Base-by-base conservation (phyloP, 805 yeast genomes). In the Candida koratica region DNA sequence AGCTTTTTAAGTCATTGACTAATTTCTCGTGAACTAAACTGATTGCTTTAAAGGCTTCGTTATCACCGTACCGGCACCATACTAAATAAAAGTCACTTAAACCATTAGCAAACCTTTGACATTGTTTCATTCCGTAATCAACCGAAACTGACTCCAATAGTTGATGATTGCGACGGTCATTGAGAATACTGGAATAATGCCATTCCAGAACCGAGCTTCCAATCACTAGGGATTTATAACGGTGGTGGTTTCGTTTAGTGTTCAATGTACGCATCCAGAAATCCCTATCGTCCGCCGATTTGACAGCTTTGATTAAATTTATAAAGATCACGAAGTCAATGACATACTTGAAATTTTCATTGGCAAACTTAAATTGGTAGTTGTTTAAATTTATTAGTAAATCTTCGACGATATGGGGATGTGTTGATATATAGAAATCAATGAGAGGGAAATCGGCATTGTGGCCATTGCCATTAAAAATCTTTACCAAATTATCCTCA, bases 161-260 rank as follows among this genome's bases (percentile, higher is more conserved):
- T 22, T 42, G 55, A 24, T 51, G 53, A 22, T 46, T 47, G 10
- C 43, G 45, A 14, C 23, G 22, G 1, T 37, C 42, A 22, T 28
- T 25, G 32, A 60, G 54, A 17, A 56, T 55, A 36, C 55, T 55
- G 5, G 59, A 52, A 33, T 49, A 60, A 37, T 60, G 62, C 17
- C 29, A 38, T 25, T 56, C 61, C 39, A 56, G 46, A 5, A 4
- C 17, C 12, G 10, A 6, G 4, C 7, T 25, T 7, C n/a, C 14
- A 4, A 5, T 13, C 7, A 19, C 25, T 19, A 4, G 7, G 5
- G 10, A 12, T 13, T 29, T 8, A 29, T 18, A 19, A 3, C 5
- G 17, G 12, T 29, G 18, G n/a, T 18, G 16, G 22, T 4, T 7
- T 8, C 15, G 9, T 14, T 18, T 19, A 22, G 33, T n/a, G 13